A percentile compares a stretch with the other conserved stretches of the same genome.
These are phyloP conservation scores for Hortiboletus rubellus DNA, from an alignment of 1,284 basidiomycete species.

Conservation along the genomic window DNA sequence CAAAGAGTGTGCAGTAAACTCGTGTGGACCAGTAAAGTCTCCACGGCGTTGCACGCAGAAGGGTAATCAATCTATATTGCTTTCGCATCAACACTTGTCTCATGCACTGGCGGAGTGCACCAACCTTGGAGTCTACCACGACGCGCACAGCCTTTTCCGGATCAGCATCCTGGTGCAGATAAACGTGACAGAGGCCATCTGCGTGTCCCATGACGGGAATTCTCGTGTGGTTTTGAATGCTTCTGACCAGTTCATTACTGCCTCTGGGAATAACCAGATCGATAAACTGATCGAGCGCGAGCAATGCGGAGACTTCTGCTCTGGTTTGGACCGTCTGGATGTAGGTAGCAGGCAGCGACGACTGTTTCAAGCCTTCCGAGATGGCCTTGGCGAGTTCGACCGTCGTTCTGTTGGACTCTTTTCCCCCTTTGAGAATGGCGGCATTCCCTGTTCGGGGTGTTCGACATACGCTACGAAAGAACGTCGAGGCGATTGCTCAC, in stretches of 20 bases:
- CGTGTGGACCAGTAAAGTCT: slow-evolving; percentile 87
- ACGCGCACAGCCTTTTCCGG: slow-evolving; percentile 78
- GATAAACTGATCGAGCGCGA: slow-evolving; percentile 89
- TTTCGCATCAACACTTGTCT: background rate
- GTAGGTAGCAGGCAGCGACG: slow-evolving; percentile 75
- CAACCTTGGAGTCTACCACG: slow-evolving; percentile 89
- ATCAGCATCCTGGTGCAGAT: slow-evolving; percentile 83
- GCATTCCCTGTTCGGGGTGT: slow-evolving; percentile 68
- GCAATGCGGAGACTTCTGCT: slow-evolving; percentile 86
- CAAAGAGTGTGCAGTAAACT: slow-evolving; percentile 72
- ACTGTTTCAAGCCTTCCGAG: slow-evolving; percentile 71
- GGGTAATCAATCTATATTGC: slow-evolving; percentile 82
- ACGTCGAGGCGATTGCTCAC: slow-evolving; percentile 43
- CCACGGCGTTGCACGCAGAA: slow-evolving; percentile 93
- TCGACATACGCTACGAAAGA: slow-evolving; percentile 7
- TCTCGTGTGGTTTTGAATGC: slow-evolving; percentile 86
- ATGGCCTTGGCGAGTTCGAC: slow-evolving; percentile 78
- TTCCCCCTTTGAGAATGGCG: slow-evolving; percentile 96
- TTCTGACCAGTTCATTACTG: slow-evolving; percentile 86
- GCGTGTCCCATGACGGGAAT: slow-evolving; percentile 99
- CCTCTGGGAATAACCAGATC: slow-evolving; percentile 97
- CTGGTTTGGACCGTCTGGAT: slow-evolving; percentile 93
- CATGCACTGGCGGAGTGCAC: slow-evolving; percentile 12
- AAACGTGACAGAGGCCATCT: slow-evolving; percentile 91
- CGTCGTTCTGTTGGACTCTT: slow-evolving; percentile 84